A percentile compares a stretch with the other conserved stretches of the same genome.
Conservation (phyloP, 116 monocot species). For the Thalassia testudinum region DNA sequence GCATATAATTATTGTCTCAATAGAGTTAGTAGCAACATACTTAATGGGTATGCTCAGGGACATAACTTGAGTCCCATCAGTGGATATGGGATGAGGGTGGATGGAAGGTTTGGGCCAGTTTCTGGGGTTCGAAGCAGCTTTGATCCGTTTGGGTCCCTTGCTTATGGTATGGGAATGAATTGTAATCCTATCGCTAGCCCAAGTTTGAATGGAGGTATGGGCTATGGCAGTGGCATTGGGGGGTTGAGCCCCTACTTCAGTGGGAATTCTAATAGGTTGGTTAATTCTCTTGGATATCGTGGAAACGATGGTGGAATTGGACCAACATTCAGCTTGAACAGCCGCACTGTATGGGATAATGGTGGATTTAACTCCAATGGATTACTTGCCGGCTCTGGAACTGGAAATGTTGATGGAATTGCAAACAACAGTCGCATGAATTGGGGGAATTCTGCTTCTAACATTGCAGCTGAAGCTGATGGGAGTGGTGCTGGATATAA, state of each 20-base stretch:
- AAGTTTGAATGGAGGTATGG: constrained; percentile 28
- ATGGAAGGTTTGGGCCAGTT: constrained; percentile 46
- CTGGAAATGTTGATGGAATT: constrained; percentile 33
- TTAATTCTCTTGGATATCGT: constrained; percentile 28
- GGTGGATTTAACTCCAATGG: constrained; percentile 27
- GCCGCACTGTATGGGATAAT: constrained; percentile 56
- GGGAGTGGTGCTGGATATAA: constrained; percentile 18
- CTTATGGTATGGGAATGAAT: constrained; percentile 63
- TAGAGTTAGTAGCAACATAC: constrained; percentile 32
- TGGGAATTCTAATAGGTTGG: constrained; percentile 43
- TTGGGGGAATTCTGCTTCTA: constrained; percentile 41
- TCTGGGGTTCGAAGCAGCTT: constrained; percentile 32
- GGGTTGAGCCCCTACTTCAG: constrained; percentile 33
- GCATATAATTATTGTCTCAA: constrained; percentile 24
- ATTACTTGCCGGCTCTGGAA: constrained; percentile 21
- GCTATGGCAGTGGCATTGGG: constrained; percentile 23
- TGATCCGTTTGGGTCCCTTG: constrained; percentile 30
- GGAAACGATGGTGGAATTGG: constrained; percentile 21
- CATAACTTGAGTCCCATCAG: constrained; percentile 34
- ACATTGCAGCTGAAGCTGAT: constrained; percentile 4
- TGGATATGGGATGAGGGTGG: constrained; percentile 61
- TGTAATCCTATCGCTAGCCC: constrained; percentile 30
- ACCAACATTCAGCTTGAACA: constrained; percentile 32
- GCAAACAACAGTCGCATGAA: constrained; percentile 27
- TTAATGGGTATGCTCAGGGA: constrained; percentile 46